These are phyloP conservation scores for bread wheat (Triticum aestivum) DNA, from an alignment of 176 grass and related monocot genomes.

Conservation along the genomic window IWGSC_CS_RefSeq_v2.1 NC_057808.1:31297105-31297604, in stretches of 20 bases:
- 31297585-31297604: not conserved
- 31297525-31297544: slow-evolving; percentile 86
- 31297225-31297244: slow-evolving; percentile 78
- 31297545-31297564: slow-evolving; percentile 70
- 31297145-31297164: slow-evolving; percentile 63
- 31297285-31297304: slow-evolving; percentile 47
- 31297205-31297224: slow-evolving; percentile 33
- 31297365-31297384: slow-evolving; percentile 68
- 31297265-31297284: slow-evolving; percentile 68
- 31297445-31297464: slow-evolving; percentile 51
- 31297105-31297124: slow-evolving; percentile 28
- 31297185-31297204: slow-evolving; percentile 71
- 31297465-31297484: slow-evolving; percentile 80
- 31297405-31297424: slow-evolving; percentile 47
- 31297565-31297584: slow-evolving; percentile 46
- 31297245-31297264: slow-evolving; percentile 49
- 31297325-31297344: slow-evolving; percentile 38
- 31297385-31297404: slow-evolving; percentile 69
- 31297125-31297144: slow-evolving; percentile 59
- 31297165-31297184: slow-evolving; percentile 78
- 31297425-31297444: slow-evolving; percentile 77
- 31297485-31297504: slow-evolving; percentile 63
- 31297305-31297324: not conserved
- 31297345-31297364: slow-evolving; percentile 75
- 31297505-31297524: slow-evolving; percentile 51